Percentiles rank a stretch among this genome's conserved stretches.
Evolutionary conservation across 2,329 filamentous ascomycete genomes (phyloP).

Genomic region (Sporothrix humicola): DNA sequence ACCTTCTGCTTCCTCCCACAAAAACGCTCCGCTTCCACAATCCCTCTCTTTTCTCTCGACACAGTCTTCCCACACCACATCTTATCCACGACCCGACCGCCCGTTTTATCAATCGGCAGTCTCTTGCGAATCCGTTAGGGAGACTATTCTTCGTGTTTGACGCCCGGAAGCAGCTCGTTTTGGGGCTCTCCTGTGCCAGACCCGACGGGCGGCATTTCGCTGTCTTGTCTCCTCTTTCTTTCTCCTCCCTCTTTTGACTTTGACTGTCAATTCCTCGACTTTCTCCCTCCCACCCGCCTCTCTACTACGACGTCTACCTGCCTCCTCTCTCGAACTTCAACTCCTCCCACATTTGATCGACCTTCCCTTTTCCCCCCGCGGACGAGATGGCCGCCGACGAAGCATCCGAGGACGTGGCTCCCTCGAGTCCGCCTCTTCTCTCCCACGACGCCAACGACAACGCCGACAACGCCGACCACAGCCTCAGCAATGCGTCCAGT

Average conservation of each 20-base stretch:
- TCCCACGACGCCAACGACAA: constrained; percentile 46
- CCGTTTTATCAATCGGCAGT: constrained; percentile 18
- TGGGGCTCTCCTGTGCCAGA: constrained; percentile 17
- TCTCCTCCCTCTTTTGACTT: not conserved
- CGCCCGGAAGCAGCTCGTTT: constrained; percentile 23
- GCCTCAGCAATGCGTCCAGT: constrained; percentile 79
- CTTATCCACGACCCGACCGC: not conserved
- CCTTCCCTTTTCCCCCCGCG: not conserved
- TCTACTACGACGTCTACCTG: not conserved
- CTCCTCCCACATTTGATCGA: not conserved
- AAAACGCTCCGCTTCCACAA: constrained; percentile 28
- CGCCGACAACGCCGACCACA: constrained; percentile 43
- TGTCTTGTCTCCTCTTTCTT: constrained; percentile 7
- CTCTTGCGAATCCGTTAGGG: not conserved
- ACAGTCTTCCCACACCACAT: not conserved
- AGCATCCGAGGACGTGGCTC: constrained; percentile 55
- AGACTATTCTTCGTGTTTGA: not conserved
- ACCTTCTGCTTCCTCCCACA: constrained; percentile 28
- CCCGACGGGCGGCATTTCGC: constrained; percentile 2
- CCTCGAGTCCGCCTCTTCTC: constrained; percentile 57
- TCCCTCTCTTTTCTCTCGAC: constrained; percentile 20
- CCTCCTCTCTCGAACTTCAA: not conserved
- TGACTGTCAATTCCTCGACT: not conserved
- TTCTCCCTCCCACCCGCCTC: not conserved
- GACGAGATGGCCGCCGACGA: constrained; percentile 57